phyloP scores from a whole-genome alignment of 805 yeast species.

The Wickerhamiella allomyrinae region DNA sequence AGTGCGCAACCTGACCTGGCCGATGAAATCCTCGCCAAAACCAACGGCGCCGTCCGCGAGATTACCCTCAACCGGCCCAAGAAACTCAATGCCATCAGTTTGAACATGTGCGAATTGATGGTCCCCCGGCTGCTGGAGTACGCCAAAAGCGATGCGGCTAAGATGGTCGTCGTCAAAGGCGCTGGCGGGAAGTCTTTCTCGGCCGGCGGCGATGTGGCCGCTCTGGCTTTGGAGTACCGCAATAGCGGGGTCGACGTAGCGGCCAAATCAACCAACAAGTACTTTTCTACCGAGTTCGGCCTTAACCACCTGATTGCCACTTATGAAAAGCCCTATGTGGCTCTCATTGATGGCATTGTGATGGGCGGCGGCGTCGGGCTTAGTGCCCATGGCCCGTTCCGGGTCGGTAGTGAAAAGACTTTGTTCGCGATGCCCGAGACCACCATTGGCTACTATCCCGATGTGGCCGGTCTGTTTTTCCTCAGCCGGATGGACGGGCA shows the following conservation, averaged over 20 bases:
- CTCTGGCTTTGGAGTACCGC: constrained; percentile 37
- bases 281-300: constrained; percentile 70
- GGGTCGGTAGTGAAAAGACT: constrained; percentile 85
- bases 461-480: constrained; percentile 88
- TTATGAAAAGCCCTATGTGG: constrained; percentile 75
- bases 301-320: constrained; percentile 67
- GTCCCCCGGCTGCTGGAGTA: constrained; percentile 64
- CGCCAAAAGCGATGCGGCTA: constrained; percentile 50
- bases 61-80: constrained; percentile 64
- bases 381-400: constrained; percentile 78
- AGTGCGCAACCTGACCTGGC: neutral
- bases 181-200: constrained; percentile 56
- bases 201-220: constrained; percentile 93
- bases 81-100: constrained; percentile 74
- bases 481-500: constrained; percentile 70
- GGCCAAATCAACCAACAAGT: constrained; percentile 38
- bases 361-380: constrained; percentile 99
- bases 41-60: constrained; percentile 52
- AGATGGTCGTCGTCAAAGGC: constrained; percentile 55
- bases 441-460: constrained; percentile 91
- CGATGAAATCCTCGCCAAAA: constrained; percentile 49
- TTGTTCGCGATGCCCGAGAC: constrained; percentile 96
- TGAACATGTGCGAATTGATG: constrained; percentile 59
- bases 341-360: constrained; percentile 79
- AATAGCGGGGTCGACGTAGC: constrained; percentile 31